Base-by-base conservation (phyloP, 306 rosid genomes). In the Neltuma alba region DNA sequence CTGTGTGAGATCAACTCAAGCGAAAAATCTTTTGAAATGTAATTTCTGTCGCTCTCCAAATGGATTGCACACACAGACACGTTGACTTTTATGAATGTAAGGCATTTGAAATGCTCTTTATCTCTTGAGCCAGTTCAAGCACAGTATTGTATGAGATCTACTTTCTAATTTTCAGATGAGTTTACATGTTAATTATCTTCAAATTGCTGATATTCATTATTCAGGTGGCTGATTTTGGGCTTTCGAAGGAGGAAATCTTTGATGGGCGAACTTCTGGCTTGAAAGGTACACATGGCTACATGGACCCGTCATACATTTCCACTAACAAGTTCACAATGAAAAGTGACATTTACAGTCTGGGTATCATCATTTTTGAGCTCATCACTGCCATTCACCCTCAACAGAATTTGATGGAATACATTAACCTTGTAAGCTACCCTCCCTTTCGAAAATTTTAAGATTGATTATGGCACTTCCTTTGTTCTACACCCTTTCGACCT, bases 341-440 rank as follows among this genome's bases (percentile, higher is more conserved):
- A 85, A 92, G 93, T 80, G 97, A 92, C 79, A 80, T 92, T 75
- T 92, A 92, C 86, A 92, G 97, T 79, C 90, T 92, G 30, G 97
- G 97, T 41, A 75, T 92, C 38, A 89, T 92, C 74, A 78, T 92
- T 62, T 92, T 90, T 76, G 97, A 92, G 86, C 92, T 92, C 75
- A 90, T 92, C 77, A 89, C 92, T 36, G 92, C 93, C 52, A 92
- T 92, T 76, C 97, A 90, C 62, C 94, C 97, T 3, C 95, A 87
- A 73, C 93, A 92, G 82, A 92, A 92, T 83, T 76, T 92, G 62
- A 85, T 90, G 89, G 91, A 92, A 76, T 92, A 88, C 36, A 50
- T 92, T 73, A 86, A 87, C 66, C 91, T 92, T 40, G 97, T 90
- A 88, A 89, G 94, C 72, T 76, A 27, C 60, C 80, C 48, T 54